Evolutionary conservation across 2,329 filamentous ascomycete genomes (phyloP), one percentile per base, ranked within the genome.

Genomic region (Saccharata proteae): DNA sequence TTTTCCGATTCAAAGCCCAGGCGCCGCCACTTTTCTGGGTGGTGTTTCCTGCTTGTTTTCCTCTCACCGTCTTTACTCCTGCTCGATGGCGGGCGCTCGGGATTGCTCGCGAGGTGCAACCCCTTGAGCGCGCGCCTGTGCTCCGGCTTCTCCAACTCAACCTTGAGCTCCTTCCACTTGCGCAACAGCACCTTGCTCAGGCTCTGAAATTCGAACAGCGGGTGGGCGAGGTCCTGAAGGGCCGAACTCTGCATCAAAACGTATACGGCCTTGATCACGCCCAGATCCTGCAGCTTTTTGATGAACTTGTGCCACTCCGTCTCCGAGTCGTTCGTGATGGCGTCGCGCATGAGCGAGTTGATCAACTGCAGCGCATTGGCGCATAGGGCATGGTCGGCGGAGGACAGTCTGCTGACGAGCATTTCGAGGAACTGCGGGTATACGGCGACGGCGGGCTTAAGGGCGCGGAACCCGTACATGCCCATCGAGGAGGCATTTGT

Each of bases 231-330:
- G 55, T 98, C 90, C 46, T 93, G 84, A 40, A 96, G 65, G 2
- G 85, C 79, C 16, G 84, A 88, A 47, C 86, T 86, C 59, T 93
- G 86, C 85, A 96, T 94, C 35, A 98, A 71, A 41, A 74, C 74
- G 55, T 69, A 94, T 10, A 93, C 88, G 7, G 84, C 82, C 54
- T 84, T 83, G 42, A 96, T 93, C 22, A 96, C 74, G 1, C 88
- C 90, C 17, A 96, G 61, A 57, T 96, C 88, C 55, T 96, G 90
- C 42, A 98, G 58, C 41, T 77, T 71, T 62, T 93, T 93, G 55
- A 98, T 86, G 47, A 96, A 92, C 46, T 82, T 90, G 29, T 85
- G 82, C 86, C 90, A 96, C 46, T 96, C 88, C 38, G 82, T 76
- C 37, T 77, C 71, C 25, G 66, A 65, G 31, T 88, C 82, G 46